Evolutionary conservation across 2,329 filamentous ascomycete genomes (phyloP), one percentile per base, ranked within the genome.

Genomic region (Plenodomus biglobosus): DNA sequence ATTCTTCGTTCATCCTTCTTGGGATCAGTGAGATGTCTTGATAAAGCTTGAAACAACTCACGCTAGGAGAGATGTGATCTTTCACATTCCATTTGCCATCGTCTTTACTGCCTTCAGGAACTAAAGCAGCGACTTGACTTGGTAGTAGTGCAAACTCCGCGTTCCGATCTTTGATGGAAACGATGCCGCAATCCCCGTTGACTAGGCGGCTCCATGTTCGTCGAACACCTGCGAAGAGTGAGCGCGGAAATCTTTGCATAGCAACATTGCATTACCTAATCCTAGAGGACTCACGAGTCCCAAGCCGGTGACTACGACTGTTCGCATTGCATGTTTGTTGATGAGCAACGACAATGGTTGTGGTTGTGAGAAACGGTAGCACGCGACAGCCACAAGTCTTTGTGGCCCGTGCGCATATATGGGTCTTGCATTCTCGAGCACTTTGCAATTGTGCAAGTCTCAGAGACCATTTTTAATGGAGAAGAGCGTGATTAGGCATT

Each of bases 161-260:
- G 74, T 85, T 82, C 43, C 83, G 78, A 48, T 82, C 71, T 48
- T 80, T 81, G 43, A 94, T 81, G 60, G 88, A 92, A 48, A 85
- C 80, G 61, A 99, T 84, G 55, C 92, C 94, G 53, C 86, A 91
- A 34, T 92, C 80, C 38, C 90, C 85, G 36, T 88, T 84, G 22
- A 97, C 72, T 36, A 99, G 83, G 44, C 88, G 86, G 51, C 76
- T 80, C 94, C 94, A 99, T 52, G 89, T 89, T 46, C 78, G 83
- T 57, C 83, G 84, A 55, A 88, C 80, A 53, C 91, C 82, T 85
- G 48, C 16, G 35, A 2, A 21, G 2, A 13, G 17, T 52, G 27
- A 59, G 46, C 16, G 27, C n/a, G 40, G 8, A 30, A 2, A 13
- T 18, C 7, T 34, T 24, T 17, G n/a, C 39, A 34, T 32, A n/a